A percentile compares a stretch with the other conserved stretches of the same genome.
These are phyloP conservation scores for Pestalotiopsis sp. DNA, from an alignment of 2,329 filamentous ascomycete genomes.

Conservation along the genomic window DNA sequence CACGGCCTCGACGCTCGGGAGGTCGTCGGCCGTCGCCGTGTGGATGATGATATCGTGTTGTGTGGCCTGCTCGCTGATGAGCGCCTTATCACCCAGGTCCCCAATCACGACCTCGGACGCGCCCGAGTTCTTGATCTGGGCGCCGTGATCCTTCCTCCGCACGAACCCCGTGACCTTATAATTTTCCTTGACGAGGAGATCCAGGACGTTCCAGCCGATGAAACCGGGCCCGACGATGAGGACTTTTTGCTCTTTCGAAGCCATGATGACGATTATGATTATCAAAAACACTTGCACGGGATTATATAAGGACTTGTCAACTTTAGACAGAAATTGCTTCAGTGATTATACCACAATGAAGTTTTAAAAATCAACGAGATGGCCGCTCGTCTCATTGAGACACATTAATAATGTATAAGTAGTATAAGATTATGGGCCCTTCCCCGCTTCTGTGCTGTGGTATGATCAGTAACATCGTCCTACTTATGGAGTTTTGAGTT, in stretches of 20 bases:
- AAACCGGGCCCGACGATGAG: slow-evolving; percentile 49
- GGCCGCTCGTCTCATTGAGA: not conserved
- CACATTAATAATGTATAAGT: not conserved
- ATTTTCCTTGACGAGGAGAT: slow-evolving; percentile 42
- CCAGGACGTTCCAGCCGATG: slow-evolving; percentile 50
- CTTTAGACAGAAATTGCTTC: no score
- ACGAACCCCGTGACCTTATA: slow-evolving; percentile 46
- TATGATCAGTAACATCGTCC: not conserved
- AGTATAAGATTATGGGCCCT: not conserved
- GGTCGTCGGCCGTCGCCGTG: slow-evolving; percentile 51
- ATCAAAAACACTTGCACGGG: not conserved
- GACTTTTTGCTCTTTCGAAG: slow-evolving; percentile 28
- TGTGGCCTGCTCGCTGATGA: slow-evolving; percentile 39
- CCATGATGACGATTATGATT: not conserved
- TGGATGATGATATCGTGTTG: slow-evolving; percentile 48
- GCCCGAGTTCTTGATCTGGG: slow-evolving; percentile 38
- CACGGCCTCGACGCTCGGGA: slow-evolving; percentile 46
- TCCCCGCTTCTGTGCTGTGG: slow-evolving; percentile 1
- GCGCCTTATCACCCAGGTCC: slow-evolving; percentile 41
- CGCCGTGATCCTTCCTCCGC: slow-evolving; percentile 40
- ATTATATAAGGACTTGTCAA: not conserved
- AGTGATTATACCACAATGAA: no score
- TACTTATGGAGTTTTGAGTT: not conserved
- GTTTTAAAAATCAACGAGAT: not conserved
- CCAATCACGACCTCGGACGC: slow-evolving; percentile 39